Base-by-base conservation (phyloP, 306 rosid species). In the Casuarina glauca region DNA sequence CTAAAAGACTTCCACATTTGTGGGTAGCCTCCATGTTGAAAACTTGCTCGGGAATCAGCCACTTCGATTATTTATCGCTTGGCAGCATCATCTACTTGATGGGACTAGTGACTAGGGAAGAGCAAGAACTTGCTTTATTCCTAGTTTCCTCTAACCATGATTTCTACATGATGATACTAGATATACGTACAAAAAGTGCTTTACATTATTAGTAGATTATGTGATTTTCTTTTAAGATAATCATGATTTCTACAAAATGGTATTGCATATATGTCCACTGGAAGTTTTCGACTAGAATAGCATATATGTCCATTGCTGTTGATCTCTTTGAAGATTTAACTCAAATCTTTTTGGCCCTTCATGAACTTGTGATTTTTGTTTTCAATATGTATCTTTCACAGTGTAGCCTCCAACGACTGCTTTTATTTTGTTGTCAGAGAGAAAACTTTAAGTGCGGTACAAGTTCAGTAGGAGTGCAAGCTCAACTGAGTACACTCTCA, bases 381-480 rank as follows among this genome's bases (percentile, higher is more conserved):
- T 75, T 63, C 76, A 62, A 64, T 72, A 35, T 70, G 62, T 54
- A 69, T 72, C 41, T 82, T 76, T 69, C 67, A 61, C 32, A 35
- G 72, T 73, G 70, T 75, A 70, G 75, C 84, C 83, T 71, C 26
- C 26, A 79, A 74, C 70, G 72, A 75, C 62, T 82, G 75, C 70
- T 61, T 75, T 68, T 79, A 81, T 85, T 84, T 79, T 36, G 76
- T 39, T 78, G 43, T 82, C 87, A 94, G 97, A 89, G 97, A 92
- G 97, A 89, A 70, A 94, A 92, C 83, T 94, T 94, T 88, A 89
- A 88, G 87, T 77, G 84, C 85, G 82, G 69, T 77, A 78, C 95
- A 57, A 89, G 87, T 79, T 89, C 97, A 41, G 91, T 94, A 76
- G 98, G 98, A 55, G 97, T 94, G 83, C 98, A 94, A 85, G 77